Base-by-base conservation (phyloP, 1,139 yeast genomes). In the Lodderomyces theae region DNA sequence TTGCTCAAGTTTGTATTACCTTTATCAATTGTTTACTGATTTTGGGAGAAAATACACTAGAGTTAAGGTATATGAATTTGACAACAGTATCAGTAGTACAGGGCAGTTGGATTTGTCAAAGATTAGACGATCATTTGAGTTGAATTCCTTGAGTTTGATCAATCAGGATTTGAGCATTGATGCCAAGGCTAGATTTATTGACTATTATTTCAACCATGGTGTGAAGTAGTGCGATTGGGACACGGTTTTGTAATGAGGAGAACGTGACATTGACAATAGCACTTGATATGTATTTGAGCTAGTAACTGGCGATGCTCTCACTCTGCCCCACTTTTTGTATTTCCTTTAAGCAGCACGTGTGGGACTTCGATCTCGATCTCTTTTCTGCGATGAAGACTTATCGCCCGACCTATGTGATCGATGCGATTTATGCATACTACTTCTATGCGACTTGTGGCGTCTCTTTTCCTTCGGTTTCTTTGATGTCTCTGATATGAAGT, bases 141-240 rank as follows among this genome's bases (percentile, higher is more conserved):
- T 62, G 41, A 59, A 62, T 34, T 58, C 61, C 21, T 58, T 69
- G 48, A 58, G 51, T 41, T 48, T 56, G 18, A 60, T 66, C 21
- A 63, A 60, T 17, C 43, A 48, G 11, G 54, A 62, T 37, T 58
- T 68, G 43, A 47, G 53, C 35, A 47, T 63, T 17, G 42, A 46
- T 7, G 63, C 63, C 36, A 68, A 69, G 49, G 51, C 52, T 17
- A 57, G 56, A 39, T 71, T 70, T 46, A 64, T 58, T 48, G 48
- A 51, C n/a, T 68, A 67, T 49, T 71, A 65, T 47, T 49, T 54
- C 31, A 54, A 57, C 21, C 42, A 51, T 43, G 18, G 31, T 25
- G 11, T n/a, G n/a, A n/a, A n/a, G n/a, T n/a, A n/a, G n/a, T n/a
- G n/a, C n/a, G n/a, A n/a, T n/a, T n/a, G n/a, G n/a, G n/a, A n/a